Percentiles rank a stretch among this genome's conserved stretches.
phyloP scores from a whole-genome alignment of 768 basidiomycete genomes.

The Mycena chlorophos region DNA sequence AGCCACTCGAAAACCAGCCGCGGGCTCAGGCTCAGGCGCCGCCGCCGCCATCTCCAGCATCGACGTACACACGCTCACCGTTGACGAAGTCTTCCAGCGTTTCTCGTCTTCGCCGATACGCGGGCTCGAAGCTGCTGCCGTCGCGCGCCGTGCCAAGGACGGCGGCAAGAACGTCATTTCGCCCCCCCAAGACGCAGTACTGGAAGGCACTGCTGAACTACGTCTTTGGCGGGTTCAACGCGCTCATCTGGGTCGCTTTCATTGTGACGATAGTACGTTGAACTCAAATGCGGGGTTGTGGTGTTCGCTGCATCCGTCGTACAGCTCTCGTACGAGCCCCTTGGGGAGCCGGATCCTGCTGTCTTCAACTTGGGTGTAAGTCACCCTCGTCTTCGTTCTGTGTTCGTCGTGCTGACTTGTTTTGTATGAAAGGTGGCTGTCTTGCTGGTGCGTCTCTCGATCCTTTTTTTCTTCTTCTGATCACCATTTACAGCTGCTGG shows the following conservation, averaged over 20 bases:
- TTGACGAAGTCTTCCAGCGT: background rate
- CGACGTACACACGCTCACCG: background rate
- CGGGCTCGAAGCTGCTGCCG: slow-evolving; percentile 50
- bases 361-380: slow-evolving; percentile 51
- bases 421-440: slow-evolving; percentile 15
- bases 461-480: background rate
- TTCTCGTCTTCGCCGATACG: slow-evolving; percentile 26
- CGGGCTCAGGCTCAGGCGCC: background rate
- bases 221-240: slow-evolving; percentile 59
- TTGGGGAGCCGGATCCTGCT: slow-evolving; percentile 42
- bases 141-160: slow-evolving; percentile 38
- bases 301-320: slow-evolving; percentile 12
- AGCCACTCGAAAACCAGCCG: background rate
- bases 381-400: slow-evolving; percentile 24
- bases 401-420: slow-evolving; percentile 1
- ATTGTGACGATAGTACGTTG: slow-evolving; percentile 45
- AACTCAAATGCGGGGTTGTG: background rate
- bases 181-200: slow-evolving; percentile 45
- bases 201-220: slow-evolving; percentile 54
- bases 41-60: background rate
- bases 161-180: slow-evolving; percentile 54
- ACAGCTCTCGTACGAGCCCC: slow-evolving; percentile 53
- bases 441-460: background rate
- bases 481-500: slow-evolving; percentile 33
- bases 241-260: slow-evolving; percentile 56